A percentile compares a stretch with the other conserved stretches of the same genome.
These are phyloP conservation scores for Scenedesmus sp. DNA, from an alignment of 163 green algal species.

Conservation along the genomic window DNA sequence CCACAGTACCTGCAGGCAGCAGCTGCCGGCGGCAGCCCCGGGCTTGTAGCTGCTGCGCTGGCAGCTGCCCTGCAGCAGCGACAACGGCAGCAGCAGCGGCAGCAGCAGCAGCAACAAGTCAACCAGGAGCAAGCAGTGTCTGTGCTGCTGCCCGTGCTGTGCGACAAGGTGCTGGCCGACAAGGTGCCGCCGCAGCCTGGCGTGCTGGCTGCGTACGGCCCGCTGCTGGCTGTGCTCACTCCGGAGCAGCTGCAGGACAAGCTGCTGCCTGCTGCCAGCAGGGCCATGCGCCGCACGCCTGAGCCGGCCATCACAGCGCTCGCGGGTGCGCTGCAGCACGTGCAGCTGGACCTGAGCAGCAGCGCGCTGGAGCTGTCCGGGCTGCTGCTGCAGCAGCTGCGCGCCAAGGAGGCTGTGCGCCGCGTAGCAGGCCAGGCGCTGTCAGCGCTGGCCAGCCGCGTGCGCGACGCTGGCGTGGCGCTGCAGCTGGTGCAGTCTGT, in stretches of 20 bases:
- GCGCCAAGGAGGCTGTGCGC: conserved; percentile 76
- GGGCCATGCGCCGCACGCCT: conserved; percentile 78
- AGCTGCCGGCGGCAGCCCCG: conserved; percentile 31
- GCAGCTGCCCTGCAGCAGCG: neutral
- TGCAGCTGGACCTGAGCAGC: conserved; percentile 67
- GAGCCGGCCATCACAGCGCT: conserved; percentile 71
- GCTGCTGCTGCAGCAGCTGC: conserved; percentile 74
- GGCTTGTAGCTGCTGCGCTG: conserved; percentile 14
- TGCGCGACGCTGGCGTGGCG: conserved; percentile 55
- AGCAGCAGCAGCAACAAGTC: conserved; percentile 28
- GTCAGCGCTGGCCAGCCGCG: conserved; percentile 55
- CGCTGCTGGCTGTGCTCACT: conserved; percentile 62
- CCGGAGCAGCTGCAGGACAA: conserved; percentile 61
- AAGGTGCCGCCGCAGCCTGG: conserved; percentile 53
- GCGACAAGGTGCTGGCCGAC: conserved; percentile 58
- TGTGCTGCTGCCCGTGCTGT: conserved; percentile 25
- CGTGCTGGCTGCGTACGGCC: conserved; percentile 58
- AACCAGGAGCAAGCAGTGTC: neutral
- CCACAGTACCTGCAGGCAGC: conserved; percentile 52
- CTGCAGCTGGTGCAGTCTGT: conserved; percentile 54
- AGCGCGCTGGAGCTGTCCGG: conserved; percentile 61
- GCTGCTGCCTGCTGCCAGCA: conserved; percentile 69
- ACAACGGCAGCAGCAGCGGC: neutral
- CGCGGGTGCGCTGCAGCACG: conserved; percentile 53
- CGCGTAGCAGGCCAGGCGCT: conserved; percentile 60